phyloP scores from a whole-genome alignment of 495 filamentous ascomycete species.

The Trichodelitschia bisporula region DNA sequence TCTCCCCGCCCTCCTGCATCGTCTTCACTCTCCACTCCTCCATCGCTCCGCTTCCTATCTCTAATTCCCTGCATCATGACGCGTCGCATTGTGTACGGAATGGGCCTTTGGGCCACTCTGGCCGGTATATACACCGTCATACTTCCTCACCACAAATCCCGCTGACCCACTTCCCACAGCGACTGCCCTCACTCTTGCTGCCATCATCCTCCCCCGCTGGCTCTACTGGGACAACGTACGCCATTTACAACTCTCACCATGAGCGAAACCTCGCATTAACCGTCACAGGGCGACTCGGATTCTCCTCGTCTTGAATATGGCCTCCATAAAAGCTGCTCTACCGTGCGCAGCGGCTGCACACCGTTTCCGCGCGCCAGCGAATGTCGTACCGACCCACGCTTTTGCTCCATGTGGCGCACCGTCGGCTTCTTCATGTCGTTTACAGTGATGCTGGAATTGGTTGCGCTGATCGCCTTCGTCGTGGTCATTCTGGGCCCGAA shows the following conservation, averaged over 20 bases:
- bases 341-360: slow-evolving; percentile 27
- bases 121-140: slow-evolving; percentile 9
- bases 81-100: slow-evolving; percentile 17
- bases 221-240: slow-evolving; percentile 42
- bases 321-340: slow-evolving; percentile 54
- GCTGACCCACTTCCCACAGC: slow-evolving; percentile 22
- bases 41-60: too few relatives aligned
- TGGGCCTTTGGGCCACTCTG: slow-evolving; percentile 15
- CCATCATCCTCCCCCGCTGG: slow-evolving; percentile 59
- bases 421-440: slow-evolving; percentile 73
- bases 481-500: slow-evolving; percentile 56
- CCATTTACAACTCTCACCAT: neutral
- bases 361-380: slow-evolving; percentile 36
- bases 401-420: slow-evolving; percentile 80
- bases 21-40: too few relatives aligned
- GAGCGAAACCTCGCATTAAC: neutral
- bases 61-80: too few relatives aligned
- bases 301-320: slow-evolving; percentile 25
- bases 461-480: slow-evolving; percentile 46
- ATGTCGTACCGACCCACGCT: slow-evolving; percentile 45
- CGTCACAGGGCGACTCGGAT: slow-evolving; percentile 1
- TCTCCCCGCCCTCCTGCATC: too few relatives aligned
- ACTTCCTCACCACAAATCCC: slow-evolving; percentile 2
- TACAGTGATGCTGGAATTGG: slow-evolving; percentile 48
- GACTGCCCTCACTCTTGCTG: slow-evolving; percentile 47